A percentile compares a stretch with the other conserved stretches of the same genome.
phyloP scores from a whole-genome alignment of 768 basidiomycete genomes.

The Amanita exitialis region DNA sequence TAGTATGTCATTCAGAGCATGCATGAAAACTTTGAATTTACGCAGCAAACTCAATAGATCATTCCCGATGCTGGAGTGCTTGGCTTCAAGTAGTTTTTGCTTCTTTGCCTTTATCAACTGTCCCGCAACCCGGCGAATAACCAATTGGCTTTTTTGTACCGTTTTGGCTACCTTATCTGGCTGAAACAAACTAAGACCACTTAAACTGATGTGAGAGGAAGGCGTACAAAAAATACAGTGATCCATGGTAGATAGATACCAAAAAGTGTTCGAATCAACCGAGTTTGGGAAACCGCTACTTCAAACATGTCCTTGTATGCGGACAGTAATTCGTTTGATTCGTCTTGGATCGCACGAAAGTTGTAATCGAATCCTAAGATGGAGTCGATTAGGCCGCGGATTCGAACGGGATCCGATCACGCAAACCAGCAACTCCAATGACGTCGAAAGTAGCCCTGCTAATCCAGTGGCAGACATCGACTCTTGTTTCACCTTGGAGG shows the following conservation, averaged over 20 bases:
- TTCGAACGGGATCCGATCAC: not conserved
- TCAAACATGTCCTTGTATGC: slow-evolving; percentile 87
- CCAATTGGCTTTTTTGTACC: slow-evolving; percentile 43
- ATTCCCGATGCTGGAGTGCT: slow-evolving; percentile 48
- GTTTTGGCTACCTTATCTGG: slow-evolving; percentile 41
- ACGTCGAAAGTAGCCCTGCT: slow-evolving; percentile 84
- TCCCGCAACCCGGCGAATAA: slow-evolving; percentile 65
- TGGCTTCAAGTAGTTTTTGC: slow-evolving; percentile 48
- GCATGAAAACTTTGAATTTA: slow-evolving; percentile 26
- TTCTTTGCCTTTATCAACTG: slow-evolving; percentile 76
- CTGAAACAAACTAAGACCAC: slow-evolving; percentile 23
- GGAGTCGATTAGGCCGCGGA: not conserved
- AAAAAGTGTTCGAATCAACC: slow-evolving; percentile 32
- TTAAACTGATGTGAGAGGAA: not conserved
- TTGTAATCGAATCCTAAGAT: slow-evolving; percentile 71
- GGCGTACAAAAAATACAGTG: slow-evolving; percentile 45
- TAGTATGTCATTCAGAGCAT: not conserved
- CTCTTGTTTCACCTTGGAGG: slow-evolving; percentile 14
- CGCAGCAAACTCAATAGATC: slow-evolving; percentile 73
- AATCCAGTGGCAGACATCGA: slow-evolving; percentile 78
- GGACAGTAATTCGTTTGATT: slow-evolving; percentile 65
- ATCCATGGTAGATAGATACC: slow-evolving; percentile 51
- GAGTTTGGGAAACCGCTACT: slow-evolving; percentile 50
- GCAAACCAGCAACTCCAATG: slow-evolving; percentile 76
- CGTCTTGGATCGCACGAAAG: slow-evolving; percentile 75